Evolutionary conservation across 2,329 filamentous ascomycete genomes (phyloP).

Genomic region (Macroventuria anomochaeta): DNA sequence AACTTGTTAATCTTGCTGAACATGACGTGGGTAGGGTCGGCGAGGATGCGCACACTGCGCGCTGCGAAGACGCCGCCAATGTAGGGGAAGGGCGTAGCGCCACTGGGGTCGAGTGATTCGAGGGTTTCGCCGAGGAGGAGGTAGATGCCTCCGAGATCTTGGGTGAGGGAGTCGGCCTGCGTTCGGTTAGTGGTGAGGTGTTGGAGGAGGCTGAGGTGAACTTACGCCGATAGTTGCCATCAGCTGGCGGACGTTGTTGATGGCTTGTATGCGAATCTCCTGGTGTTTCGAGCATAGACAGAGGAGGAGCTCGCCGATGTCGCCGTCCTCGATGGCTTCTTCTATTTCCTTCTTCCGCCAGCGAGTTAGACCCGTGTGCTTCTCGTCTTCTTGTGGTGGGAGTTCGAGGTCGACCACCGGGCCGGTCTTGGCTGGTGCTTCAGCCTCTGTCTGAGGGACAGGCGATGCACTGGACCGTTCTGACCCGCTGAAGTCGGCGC

Average conservation of each 20-base stretch:
- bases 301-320: slow-evolving; percentile 71
- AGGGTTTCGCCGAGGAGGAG: slow-evolving; percentile 79
- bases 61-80: slow-evolving; percentile 78
- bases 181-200: slow-evolving; percentile 6
- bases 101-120: slow-evolving; percentile 65
- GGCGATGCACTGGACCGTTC: slow-evolving; percentile 42
- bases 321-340: slow-evolving; percentile 78
- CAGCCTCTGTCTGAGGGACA: slow-evolving; percentile 24
- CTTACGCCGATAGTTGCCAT: slow-evolving; percentile 58
- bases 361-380: slow-evolving; percentile 57
- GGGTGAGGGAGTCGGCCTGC: slow-evolving; percentile 49
- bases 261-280: slow-evolving; percentile 80
- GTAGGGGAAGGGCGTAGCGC: slow-evolving; percentile 65
- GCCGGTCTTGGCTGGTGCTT: slow-evolving; percentile 18
- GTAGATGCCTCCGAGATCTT: slow-evolving; percentile 79
- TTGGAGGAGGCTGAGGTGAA: background rate
- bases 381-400: slow-evolving; percentile 52
- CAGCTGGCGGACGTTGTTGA: slow-evolving; percentile 71
- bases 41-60: slow-evolving; percentile 72
- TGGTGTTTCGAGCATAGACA: slow-evolving; percentile 77
- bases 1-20: slow-evolving; percentile 89
- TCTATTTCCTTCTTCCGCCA: slow-evolving; percentile 82
- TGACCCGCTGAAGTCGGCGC: slow-evolving; percentile 45
- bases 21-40: slow-evolving; percentile 78
- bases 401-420: slow-evolving; percentile 38